These are phyloP conservation scores for Decorospora gaudefroyi DNA, from an alignment of 2,329 filamentous ascomycete genomes.

Conservation along the genomic window DNA sequence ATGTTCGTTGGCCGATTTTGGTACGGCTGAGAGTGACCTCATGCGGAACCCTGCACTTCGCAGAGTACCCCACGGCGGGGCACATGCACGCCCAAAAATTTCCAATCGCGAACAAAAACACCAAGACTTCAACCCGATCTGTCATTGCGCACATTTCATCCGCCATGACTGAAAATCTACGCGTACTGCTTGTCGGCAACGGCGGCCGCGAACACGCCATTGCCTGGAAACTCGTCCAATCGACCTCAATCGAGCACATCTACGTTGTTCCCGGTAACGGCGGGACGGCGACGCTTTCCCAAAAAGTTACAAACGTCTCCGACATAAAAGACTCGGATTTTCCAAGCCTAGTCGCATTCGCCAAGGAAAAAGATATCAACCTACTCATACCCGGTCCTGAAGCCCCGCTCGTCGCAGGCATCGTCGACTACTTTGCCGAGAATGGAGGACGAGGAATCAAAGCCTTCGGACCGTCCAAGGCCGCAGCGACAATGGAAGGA, in stretches of 20 bases:
- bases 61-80: constrained; percentile 33
- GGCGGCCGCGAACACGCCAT: constrained; percentile 93
- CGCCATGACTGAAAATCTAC: constrained; percentile 36
- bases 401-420: constrained; percentile 88
- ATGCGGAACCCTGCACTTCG: constrained; percentile 18
- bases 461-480: constrained; percentile 83
- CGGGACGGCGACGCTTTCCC: constrained; percentile 62
- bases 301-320: constrained; percentile 67
- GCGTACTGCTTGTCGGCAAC: constrained; percentile 83
- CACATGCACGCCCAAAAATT: constrained; percentile 23
- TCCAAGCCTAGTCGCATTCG: constrained; percentile 72
- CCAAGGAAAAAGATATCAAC: constrained; percentile 73
- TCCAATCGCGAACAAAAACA: constrained; percentile 10
- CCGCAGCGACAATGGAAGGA: constrained; percentile 88
- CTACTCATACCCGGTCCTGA: constrained; percentile 90
- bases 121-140: constrained; percentile 1
- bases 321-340: constrained; percentile 77
- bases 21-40: constrained; percentile 27
- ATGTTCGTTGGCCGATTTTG: no score
- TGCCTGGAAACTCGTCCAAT: constrained; percentile 91
- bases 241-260: constrained; percentile 76
- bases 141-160: constrained; percentile 1
- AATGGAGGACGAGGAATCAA: constrained; percentile 60
- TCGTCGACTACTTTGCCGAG: constrained; percentile 76
- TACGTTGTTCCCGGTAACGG: constrained; percentile 76